These are phyloP conservation scores for Baorangia bicolor DNA, from an alignment of 768 basidiomycete genomes.

Conservation along the genomic window DNA sequence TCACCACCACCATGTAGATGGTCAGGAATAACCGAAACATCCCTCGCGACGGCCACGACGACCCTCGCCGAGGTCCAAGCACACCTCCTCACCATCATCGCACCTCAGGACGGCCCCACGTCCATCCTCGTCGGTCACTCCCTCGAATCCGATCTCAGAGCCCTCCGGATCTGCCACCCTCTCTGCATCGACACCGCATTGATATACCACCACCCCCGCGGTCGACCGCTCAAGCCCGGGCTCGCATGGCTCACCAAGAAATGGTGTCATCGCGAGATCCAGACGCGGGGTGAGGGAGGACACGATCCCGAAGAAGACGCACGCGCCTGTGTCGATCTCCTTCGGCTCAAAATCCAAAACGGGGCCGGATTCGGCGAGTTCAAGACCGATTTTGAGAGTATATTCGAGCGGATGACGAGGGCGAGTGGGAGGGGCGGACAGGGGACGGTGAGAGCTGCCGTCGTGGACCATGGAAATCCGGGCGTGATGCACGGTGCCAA, in stretches of 20 bases:
- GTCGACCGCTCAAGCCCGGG: conserved; percentile 90
- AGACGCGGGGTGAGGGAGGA: conserved; percentile 77
- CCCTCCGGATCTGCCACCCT: conserved; percentile 83
- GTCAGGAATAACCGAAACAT: conserved; percentile 88
- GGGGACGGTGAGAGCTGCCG: conserved; percentile 54
- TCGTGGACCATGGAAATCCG: conserved; percentile 87
- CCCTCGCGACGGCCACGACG: conserved; percentile 67
- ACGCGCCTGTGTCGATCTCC: conserved; percentile 78
- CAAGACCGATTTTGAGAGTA: conserved; percentile 78
- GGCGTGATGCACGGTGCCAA: conserved; percentile 82
- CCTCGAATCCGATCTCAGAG: conserved; percentile 89
- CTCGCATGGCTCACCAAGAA: conserved; percentile 97
- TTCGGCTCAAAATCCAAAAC: conserved; percentile 76
- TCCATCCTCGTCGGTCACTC: conserved; percentile 93
- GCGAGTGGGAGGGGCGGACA: conserved; percentile 41
- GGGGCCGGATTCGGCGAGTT: conserved; percentile 85
- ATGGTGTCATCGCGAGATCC: conserved; percentile 90
- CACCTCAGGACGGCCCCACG: conserved; percentile 47
- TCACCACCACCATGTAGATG: conserved; percentile 47
- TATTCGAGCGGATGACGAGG: conserved; percentile 82
- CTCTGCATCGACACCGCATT: conserved; percentile 90
- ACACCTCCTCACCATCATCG: conserved; percentile 62
- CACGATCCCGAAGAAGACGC: conserved; percentile 98
- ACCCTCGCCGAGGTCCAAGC: conserved; percentile 78
- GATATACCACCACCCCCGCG: conserved; percentile 88